These are phyloP conservation scores for Mortierella sp. DNA, from an alignment of 371 early-diverging fungal species.

Conservation along the genomic window DNA sequence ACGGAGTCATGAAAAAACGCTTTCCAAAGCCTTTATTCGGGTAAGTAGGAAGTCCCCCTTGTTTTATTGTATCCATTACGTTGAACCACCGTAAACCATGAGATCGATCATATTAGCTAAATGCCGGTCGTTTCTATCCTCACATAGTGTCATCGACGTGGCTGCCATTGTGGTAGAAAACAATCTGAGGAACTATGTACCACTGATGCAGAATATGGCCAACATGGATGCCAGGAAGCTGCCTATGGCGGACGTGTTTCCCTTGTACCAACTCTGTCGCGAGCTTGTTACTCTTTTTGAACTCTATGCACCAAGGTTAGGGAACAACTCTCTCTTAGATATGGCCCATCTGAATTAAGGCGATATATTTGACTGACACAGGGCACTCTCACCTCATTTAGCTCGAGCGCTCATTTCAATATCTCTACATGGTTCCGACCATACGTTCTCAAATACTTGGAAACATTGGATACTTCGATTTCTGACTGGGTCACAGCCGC, in stretches of 20 bases:
- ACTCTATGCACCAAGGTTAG: conserved; percentile 44
- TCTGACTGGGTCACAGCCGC: conserved; percentile 73
- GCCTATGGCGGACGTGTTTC: conserved; percentile 50
- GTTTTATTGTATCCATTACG: too few species aligned
- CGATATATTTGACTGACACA: background rate
- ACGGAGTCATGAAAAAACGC: conserved; percentile 43
- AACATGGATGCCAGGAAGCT: conserved; percentile 53
- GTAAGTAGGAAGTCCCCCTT: conserved; percentile 35
- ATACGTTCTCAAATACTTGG: conserved; percentile 69
- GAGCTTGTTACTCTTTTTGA: conserved; percentile 47
- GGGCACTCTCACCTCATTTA: background rate
- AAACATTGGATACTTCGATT: conserved; percentile 63
- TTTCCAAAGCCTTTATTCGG: conserved; percentile 46
- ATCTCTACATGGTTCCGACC: conserved; percentile 74
- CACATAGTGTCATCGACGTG: conserved; percentile 25
- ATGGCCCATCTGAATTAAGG: too few species aligned
- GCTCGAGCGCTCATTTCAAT: conserved; percentile 59
- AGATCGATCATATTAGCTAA: background rate
- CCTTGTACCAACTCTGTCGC: conserved; percentile 44
- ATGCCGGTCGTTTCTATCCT: background rate
- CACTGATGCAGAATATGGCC: conserved; percentile 54
- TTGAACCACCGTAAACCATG: too few species aligned
- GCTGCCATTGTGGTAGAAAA: conserved; percentile 46
- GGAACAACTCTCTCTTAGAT: background rate
- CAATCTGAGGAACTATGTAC: conserved; percentile 48